Evolutionary conservation across 805 yeast species (phyloP).

Genomic region (Starmerella gropengiesseri): DNA sequence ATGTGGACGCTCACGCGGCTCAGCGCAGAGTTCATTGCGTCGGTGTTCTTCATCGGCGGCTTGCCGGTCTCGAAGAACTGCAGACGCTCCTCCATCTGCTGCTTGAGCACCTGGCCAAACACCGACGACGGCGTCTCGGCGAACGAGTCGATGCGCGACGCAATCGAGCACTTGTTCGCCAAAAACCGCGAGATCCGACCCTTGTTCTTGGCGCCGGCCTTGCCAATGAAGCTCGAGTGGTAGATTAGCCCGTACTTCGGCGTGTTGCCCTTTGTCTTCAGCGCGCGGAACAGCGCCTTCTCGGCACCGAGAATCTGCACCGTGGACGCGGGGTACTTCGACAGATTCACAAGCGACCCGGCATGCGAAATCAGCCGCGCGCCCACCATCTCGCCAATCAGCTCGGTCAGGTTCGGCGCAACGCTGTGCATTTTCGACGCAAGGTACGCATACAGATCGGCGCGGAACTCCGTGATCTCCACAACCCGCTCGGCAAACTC

Average conservation of each 20-base stretch:
- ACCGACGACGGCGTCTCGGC: conserved; percentile 86
- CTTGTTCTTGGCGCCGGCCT: conserved; percentile 91
- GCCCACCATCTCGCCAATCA: conserved; percentile 98
- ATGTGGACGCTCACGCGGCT: conserved; percentile 41
- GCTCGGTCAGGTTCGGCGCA: conserved; percentile 92
- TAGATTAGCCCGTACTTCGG: conserved; percentile 93
- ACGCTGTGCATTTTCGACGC: conserved; percentile 94
- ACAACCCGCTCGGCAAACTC: conserved; percentile 92
- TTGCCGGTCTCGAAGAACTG: conserved; percentile 93
- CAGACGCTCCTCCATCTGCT: conserved; percentile 96
- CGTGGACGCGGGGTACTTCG: conserved; percentile 98
- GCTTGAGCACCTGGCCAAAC: conserved; percentile 82
- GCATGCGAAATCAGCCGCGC: conserved; percentile 97
- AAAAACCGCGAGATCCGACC: conserved; percentile 97
- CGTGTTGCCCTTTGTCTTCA: conserved; percentile 92
- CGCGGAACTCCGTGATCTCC: conserved; percentile 81
- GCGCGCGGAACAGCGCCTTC: conserved; percentile 90
- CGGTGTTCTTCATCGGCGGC: conserved; percentile 91
- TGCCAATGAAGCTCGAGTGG: conserved; percentile 89
- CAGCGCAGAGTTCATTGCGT: conserved; percentile 87
- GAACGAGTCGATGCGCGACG: conserved; percentile 95
- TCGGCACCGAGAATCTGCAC: conserved; percentile 97
- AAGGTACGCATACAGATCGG: conserved; percentile 70
- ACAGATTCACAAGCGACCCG: conserved; percentile 89
- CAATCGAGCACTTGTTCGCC: conserved; percentile 98